A percentile compares a stretch with the other conserved stretches of the same genome.
Evolutionary conservation across 2,329 filamentous ascomycete species (phyloP).

Genomic region (Xylariales sp.): DNA sequence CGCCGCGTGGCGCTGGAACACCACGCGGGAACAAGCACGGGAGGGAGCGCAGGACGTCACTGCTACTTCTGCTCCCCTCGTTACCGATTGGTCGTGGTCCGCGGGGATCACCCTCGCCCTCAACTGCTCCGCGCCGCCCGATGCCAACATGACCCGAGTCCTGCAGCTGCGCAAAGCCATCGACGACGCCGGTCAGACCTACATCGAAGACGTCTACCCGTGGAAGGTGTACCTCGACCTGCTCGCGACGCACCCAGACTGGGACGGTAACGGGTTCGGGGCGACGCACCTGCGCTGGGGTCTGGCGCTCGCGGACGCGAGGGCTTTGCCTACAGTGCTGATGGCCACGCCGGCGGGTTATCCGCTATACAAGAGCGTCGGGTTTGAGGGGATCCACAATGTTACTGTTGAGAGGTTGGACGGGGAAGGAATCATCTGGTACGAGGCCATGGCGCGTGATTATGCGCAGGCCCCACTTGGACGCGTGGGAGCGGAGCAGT

Average conservation of each 20-base stretch:
- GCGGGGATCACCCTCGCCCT: background rate
- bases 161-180: background rate
- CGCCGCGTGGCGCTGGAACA: background rate
- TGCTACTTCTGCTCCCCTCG: background rate
- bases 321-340: constrained; percentile 2
- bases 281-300: constrained; percentile 3
- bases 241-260: constrained; percentile 5
- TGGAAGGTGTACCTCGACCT: background rate
- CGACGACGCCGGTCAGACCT: background rate
- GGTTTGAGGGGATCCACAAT: constrained; percentile 5
- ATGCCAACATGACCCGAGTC: background rate
- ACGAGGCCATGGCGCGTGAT: constrained; percentile 5
- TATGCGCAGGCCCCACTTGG: too few relatives aligned
- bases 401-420: constrained; percentile 1
- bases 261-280: constrained; percentile 5
- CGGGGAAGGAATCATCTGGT: constrained; percentile 2
- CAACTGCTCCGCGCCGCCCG: constrained; percentile 1
- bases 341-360: constrained; percentile 1
- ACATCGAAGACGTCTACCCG: constrained; percentile 4
- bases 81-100: background rate
- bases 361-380: constrained; percentile 5
- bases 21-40: background rate
- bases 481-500: too few relatives aligned
- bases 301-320: background rate
- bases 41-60: background rate